Conservation (phyloP, 495 filamentous ascomycete genomes). For the Penicillium fimorum region DNA sequence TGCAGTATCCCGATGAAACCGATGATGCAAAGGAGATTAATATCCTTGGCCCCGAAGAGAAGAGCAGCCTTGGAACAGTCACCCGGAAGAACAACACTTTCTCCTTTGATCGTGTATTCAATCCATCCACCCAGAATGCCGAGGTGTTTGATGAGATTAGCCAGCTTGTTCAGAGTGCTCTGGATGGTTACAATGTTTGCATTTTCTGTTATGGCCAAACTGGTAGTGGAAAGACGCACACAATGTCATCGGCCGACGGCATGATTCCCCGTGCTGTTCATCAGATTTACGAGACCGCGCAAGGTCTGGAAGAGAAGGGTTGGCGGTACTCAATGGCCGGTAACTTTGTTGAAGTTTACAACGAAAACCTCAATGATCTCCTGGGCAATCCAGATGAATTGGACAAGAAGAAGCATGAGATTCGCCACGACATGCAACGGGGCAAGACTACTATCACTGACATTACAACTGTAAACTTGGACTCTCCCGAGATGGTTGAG, state of each 20-base stretch:
- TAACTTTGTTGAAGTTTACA: slow-evolving; percentile 98
- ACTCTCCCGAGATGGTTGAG: slow-evolving; percentile 75
- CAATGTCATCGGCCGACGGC: slow-evolving; percentile 89
- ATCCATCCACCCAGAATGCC: slow-evolving; percentile 69
- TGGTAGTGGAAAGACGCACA: slow-evolving; percentile 92
- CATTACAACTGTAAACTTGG: slow-evolving; percentile 73
- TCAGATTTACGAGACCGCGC: slow-evolving; percentile 88
- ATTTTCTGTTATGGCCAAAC: slow-evolving; percentile 99
- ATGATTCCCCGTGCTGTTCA: slow-evolving; percentile 94
- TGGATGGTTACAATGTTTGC: slow-evolving; percentile 98
- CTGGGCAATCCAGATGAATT: slow-evolving; percentile 73
- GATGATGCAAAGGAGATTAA: slow-evolving; percentile 84
- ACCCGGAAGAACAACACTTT: slow-evolving; percentile 78
- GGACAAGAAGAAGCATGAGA: slow-evolving; percentile 87
- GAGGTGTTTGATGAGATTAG: slow-evolving; percentile 97
- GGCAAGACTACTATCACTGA: slow-evolving; percentile 85
- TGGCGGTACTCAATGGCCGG: slow-evolving; percentile 95
- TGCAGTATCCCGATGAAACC: slow-evolving; percentile 72
- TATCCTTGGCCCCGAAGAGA: slow-evolving; percentile 78
- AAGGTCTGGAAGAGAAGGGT: slow-evolving; percentile 78
- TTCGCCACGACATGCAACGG: slow-evolving; percentile 77
- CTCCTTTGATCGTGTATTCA: slow-evolving; percentile 92
- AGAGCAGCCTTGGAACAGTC: slow-evolving; percentile 73
- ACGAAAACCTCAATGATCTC: slow-evolving; percentile 92
- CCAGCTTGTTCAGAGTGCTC: slow-evolving; percentile 91